Conservation (phyloP, 352 stramenopile species). For the Pythium phragmiticola region DNA sequence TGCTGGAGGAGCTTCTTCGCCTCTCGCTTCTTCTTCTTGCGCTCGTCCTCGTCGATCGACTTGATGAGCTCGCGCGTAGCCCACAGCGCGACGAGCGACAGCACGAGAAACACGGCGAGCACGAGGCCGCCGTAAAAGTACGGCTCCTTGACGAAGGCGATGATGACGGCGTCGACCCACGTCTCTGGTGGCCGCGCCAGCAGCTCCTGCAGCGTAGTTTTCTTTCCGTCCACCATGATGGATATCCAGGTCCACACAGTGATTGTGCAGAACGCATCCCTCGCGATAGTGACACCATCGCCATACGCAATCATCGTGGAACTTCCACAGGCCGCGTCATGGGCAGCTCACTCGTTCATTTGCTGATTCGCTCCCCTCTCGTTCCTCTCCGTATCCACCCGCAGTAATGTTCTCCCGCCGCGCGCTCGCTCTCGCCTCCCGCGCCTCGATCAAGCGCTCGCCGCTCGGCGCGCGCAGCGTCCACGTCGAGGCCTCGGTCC, state of each 20-base stretch:
- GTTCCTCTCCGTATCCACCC: neutral
- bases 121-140: slow-evolving; percentile 52
- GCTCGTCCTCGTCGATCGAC: slow-evolving; percentile 57
- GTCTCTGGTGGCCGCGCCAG: slow-evolving; percentile 52
- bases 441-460: slow-evolving; percentile 11
- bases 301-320: neutral
- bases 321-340: slow-evolving; percentile 4
- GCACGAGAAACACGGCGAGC: slow-evolving; percentile 41
- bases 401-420: slow-evolving; percentile 25
- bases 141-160: slow-evolving; percentile 59
- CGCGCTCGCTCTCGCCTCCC: slow-evolving; percentile 15
- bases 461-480: slow-evolving; percentile 35
- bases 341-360: slow-evolving; percentile 4
- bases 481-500: slow-evolving; percentile 60
- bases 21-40: slow-evolving; percentile 14
- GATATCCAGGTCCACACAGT: neutral
- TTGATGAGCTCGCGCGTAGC: slow-evolving; percentile 59
- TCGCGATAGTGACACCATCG: slow-evolving; percentile 13
- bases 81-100: slow-evolving; percentile 53
- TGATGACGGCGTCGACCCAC: slow-evolving; percentile 65
- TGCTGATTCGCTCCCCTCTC: slow-evolving; percentile 4
- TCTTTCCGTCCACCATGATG: slow-evolving; percentile 10
- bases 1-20: neutral
- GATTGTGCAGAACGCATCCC: neutral
- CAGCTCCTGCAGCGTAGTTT: slow-evolving; percentile 21